Evolutionary conservation across 495 filamentous ascomycete genomes (phyloP), one percentile per base, ranked within the genome.

Genomic region (Bacidia gigantensis): DNA sequence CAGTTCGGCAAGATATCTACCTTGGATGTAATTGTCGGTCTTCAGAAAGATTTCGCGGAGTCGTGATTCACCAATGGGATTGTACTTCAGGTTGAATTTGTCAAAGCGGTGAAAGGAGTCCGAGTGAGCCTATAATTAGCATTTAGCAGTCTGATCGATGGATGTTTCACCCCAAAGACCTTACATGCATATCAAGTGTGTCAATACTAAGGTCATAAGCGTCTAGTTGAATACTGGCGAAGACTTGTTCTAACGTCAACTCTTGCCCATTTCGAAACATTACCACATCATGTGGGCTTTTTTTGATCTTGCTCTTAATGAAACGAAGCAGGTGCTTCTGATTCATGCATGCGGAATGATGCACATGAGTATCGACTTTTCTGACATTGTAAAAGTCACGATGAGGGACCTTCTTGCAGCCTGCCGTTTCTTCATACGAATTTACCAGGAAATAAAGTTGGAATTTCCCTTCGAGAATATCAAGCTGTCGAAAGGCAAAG

Each of bases 241-340:
- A 98, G 2, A 98, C 92, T 64, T 98, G 87, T 52, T 77, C 78
- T 45, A 98, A 68, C 2, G 92, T 96, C 60, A 98, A 68, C 64
- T 93, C 78, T 66, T 90, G 95, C 49, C 86, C 89, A 69, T 98
- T 93, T 59, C 92, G 77, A 64, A 81, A 95, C 50, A 97, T 75
- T 17, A 98, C 92, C 29, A 89, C 81, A 70, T 98, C 92, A 62
- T 96, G 84, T 2, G 87, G 89, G 3, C 74, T 90, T 63, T 93
- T 97, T 74, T 95, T 95, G 85, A 98, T 95, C 68, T 96, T 97
- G 70, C 87, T 94, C 67, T 98, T 98, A 68, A 98, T 98, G 67
- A 97, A 98, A 38, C 92, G 85, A 54, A 98, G 73, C 40, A 98
- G 71, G 73, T 98, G 92, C 62, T 98, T 98, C 70, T 97, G 92